Percentiles rank a stretch among this genome's conserved stretches.
Evolutionary conservation across 768 basidiomycete genomes (phyloP).

Genomic region (Xerocomus brunneocitrinus): DNA sequence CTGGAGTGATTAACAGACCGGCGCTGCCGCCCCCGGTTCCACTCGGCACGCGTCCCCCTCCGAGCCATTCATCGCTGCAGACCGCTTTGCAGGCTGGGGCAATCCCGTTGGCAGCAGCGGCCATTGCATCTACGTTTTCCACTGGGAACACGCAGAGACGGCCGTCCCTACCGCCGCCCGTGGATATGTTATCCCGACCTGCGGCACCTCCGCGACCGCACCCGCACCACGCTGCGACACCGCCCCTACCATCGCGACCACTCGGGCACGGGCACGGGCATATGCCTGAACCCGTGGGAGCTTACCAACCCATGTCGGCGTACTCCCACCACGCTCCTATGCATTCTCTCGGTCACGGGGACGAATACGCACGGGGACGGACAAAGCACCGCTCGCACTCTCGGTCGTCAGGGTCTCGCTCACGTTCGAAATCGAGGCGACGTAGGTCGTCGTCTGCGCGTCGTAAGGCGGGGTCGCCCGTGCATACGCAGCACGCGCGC

Average conservation of each 20-base stretch:
- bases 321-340: neutral
- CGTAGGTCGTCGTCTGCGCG: neutral
- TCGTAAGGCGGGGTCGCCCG: neutral
- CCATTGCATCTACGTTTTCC: neutral
- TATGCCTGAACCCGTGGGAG: neutral
- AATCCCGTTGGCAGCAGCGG: neutral
- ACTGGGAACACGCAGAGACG: neutral
- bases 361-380: neutral
- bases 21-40: neutral
- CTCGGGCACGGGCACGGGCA: neutral
- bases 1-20: neutral
- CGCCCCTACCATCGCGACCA: neutral
- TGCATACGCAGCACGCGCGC: neutral
- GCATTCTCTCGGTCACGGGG: neutral
- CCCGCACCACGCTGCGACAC: neutral
- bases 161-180: conserved; percentile 4
- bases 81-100: neutral
- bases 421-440: conserved; percentile 11
- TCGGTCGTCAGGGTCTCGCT: neutral
- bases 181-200: conserved; percentile 15
- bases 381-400: neutral
- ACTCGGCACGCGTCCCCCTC: conserved; percentile 6
- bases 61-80: conserved; percentile 6
- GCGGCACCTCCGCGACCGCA: neutral
- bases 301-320: neutral